Percentiles rank a stretch among this genome's conserved stretches.
Evolutionary conservation across 768 basidiomycete genomes (phyloP).

Genomic region (Suillus variegatus): DNA sequence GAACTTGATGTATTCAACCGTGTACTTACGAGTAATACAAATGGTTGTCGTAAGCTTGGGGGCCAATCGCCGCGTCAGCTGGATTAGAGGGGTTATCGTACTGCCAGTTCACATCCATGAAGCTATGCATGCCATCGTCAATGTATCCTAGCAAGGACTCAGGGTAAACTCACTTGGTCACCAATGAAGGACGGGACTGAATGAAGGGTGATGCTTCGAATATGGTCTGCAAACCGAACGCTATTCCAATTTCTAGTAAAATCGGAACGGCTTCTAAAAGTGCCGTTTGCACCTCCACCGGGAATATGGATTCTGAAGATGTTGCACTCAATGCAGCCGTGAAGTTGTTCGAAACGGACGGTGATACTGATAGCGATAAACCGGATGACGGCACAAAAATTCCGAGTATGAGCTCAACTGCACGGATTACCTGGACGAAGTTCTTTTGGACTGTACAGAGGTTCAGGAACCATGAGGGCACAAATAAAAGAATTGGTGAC

Average conservation of each 20-base stretch:
- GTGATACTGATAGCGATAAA: constrained; percentile 6
- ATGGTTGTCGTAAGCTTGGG: constrained; percentile 78
- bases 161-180: constrained; percentile 36
- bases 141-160: neutral
- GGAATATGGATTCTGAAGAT: constrained; percentile 22
- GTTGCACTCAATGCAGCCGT: constrained; percentile 35
- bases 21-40: constrained; percentile 67
- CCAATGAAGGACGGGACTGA: constrained; percentile 27
- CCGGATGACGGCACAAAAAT: constrained; percentile 36
- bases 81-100: constrained; percentile 69
- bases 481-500: neutral
- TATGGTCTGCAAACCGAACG: constrained; percentile 21
- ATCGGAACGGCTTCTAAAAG: constrained; percentile 39
- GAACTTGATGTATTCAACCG: neutral
- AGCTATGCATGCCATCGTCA: constrained; percentile 41
- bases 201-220: constrained; percentile 25
- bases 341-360: constrained; percentile 32
- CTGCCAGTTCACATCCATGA: constrained; percentile 85
- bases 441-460: constrained; percentile 60
- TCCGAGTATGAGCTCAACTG: constrained; percentile 62
- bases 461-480: constrained; percentile 3
- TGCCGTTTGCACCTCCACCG: constrained; percentile 31
- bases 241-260: constrained; percentile 29
- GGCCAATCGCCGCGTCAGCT: constrained; percentile 64
- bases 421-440: constrained; percentile 66